These are phyloP conservation scores for Trichomonascus vanleenenianus DNA, from an alignment of 805 yeast species.

Conservation along the genomic window DNA sequence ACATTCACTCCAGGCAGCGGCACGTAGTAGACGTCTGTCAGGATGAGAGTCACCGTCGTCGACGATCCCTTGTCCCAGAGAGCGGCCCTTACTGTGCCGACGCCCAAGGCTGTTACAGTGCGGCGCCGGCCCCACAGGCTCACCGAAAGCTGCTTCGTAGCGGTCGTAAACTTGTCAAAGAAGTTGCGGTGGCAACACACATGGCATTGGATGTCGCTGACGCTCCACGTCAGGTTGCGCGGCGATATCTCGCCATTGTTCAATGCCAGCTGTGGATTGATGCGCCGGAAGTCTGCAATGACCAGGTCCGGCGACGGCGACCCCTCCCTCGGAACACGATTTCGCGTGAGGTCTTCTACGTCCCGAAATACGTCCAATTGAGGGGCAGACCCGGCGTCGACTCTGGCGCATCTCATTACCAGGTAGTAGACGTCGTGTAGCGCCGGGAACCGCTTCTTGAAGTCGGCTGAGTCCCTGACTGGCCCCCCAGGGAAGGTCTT, in stretches of 20 bases:
- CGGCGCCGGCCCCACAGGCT: not conserved
- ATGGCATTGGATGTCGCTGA: constrained; percentile 3
- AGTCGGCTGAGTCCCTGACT: not conserved
- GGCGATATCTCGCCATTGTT: not conserved
- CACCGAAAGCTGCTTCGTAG: not conserved
- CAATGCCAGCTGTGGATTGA: not conserved
- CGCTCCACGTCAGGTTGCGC: constrained; percentile 1
- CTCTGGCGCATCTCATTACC: constrained; percentile 3
- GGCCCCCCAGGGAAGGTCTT: not conserved
- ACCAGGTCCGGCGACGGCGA: not conserved
- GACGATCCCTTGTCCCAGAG: not conserved
- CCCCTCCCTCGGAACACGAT: too few relatives aligned
- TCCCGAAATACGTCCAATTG: too few relatives aligned
- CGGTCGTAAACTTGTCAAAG: constrained; percentile 1
- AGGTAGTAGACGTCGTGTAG: constrained; percentile 2
- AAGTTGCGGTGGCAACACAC: constrained; percentile 6
- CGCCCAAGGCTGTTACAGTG: not conserved
- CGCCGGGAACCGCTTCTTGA: constrained; percentile 1
- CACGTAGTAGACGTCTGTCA: constrained; percentile 5
- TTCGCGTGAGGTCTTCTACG: too few relatives aligned
- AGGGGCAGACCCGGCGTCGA: not conserved
- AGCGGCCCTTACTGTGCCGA: constrained; percentile 1
- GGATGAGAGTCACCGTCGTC: constrained; percentile 6
- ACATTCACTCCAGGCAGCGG: constrained; percentile 4
- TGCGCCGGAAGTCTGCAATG: too few relatives aligned